phyloP scores from a whole-genome alignment of 2,329 filamentous ascomycete genomes.

The Sporothrix curviconia region DNA sequence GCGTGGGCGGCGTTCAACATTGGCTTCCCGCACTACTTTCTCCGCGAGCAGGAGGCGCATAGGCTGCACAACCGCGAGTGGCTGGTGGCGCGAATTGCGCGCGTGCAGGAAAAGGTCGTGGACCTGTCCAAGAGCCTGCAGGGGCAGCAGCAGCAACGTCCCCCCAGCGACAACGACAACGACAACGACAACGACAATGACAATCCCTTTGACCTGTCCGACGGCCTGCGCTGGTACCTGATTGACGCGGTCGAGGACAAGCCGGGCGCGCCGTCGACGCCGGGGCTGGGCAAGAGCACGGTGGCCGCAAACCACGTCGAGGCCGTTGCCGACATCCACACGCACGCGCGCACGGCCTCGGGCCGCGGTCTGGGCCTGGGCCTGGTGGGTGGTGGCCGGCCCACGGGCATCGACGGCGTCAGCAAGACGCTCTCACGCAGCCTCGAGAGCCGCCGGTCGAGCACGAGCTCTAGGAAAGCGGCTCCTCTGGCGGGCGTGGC shows the following conservation, averaged over 20 bases:
- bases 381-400: slow-evolving; percentile 29
- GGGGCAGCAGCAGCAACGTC: slow-evolving; percentile 11
- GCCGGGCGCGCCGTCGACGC: slow-evolving; percentile 81
- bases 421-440: slow-evolving; percentile 79
- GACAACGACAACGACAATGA: slow-evolving; percentile 72
- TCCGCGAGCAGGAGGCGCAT: slow-evolving; percentile 86
- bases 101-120: slow-evolving; percentile 87
- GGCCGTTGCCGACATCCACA: slow-evolving; percentile 67
- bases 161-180: slow-evolving; percentile 27
- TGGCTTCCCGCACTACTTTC: slow-evolving; percentile 92
- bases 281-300: slow-evolving; percentile 84
- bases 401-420: slow-evolving; percentile 61
- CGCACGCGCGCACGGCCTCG: slow-evolving; percentile 36
- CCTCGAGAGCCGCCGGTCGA: slow-evolving; percentile 84
- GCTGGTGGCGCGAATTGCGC: slow-evolving; percentile 89
- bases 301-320: slow-evolving; percentile 83
- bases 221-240: slow-evolving; percentile 92
- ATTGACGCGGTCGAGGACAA: slow-evolving; percentile 93
- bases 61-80: slow-evolving; percentile 80
- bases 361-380: slow-evolving; percentile 25
- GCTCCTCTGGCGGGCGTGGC: slow-evolving; percentile 32
- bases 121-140: slow-evolving; percentile 76
- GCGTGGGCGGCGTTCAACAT: slow-evolving; percentile 99
- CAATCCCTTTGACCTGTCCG: slow-evolving; percentile 93
- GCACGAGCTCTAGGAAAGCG: slow-evolving; percentile 75